Conservation (phyloP, 2,329 filamentous ascomycete species). For the Aureobasidium leucospermi region DNA sequence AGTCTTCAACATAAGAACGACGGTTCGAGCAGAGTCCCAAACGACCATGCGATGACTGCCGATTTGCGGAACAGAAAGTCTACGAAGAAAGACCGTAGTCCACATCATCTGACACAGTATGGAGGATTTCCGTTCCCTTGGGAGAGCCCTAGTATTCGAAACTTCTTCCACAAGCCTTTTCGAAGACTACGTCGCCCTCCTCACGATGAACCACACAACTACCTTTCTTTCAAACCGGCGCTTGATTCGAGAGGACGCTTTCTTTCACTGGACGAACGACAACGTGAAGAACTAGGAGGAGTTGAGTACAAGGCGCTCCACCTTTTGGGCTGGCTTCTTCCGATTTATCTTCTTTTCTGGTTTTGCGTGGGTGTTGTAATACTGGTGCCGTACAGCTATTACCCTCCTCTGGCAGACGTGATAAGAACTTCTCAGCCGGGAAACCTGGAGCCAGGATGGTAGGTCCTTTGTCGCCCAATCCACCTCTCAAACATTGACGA, state of each 20-base stretch:
- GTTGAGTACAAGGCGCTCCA: constrained; percentile 94
- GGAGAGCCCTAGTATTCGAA: neutral
- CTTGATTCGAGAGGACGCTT: constrained; percentile 28
- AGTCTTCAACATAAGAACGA: neutral
- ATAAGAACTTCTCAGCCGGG: constrained; percentile 19
- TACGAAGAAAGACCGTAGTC: neutral
- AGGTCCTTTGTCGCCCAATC: neutral
- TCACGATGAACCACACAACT: constrained; percentile 15
- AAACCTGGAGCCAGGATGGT: constrained; percentile 26
- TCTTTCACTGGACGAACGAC: constrained; percentile 62
- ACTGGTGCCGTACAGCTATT: constrained; percentile 18
- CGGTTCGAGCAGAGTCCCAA: neutral
- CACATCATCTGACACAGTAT: neutral
- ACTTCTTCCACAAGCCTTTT: neutral
- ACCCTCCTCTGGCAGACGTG: constrained; percentile 3
- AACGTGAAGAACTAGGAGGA: constrained; percentile 87
- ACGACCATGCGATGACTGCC: neutral
- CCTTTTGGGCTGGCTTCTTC: constrained; percentile 46
- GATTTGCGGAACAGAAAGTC: neutral
- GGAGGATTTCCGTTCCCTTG: constrained; percentile 13
- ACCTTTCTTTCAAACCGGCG: constrained; percentile 27
- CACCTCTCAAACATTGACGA: neutral
- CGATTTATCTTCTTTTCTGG: constrained; percentile 27
- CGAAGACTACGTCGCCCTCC: neutral
- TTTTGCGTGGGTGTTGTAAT: constrained; percentile 17